Evolutionary conservation across 176 grass and related monocot genomes (phyloP).

Genomic region (Aegilops tauschii): DNA sequence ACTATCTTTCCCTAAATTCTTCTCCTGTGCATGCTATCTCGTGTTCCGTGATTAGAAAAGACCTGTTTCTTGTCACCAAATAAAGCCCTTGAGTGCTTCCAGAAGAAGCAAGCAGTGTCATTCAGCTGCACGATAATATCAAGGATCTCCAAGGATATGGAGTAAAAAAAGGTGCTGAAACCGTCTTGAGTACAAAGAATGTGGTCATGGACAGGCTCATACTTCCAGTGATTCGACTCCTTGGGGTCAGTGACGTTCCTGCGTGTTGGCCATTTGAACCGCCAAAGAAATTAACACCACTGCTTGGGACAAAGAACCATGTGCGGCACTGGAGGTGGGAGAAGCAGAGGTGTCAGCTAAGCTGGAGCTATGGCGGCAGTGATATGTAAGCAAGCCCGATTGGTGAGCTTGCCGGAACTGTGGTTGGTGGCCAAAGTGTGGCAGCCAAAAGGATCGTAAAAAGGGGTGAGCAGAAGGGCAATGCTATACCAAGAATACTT

Average conservation of each 20-base stretch:
- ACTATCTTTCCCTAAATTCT: not conserved
- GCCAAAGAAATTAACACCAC: not conserved
- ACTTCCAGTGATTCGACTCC: not conserved
- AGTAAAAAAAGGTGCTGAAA: not conserved
- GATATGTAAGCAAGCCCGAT: not conserved
- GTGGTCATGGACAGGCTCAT: not conserved
- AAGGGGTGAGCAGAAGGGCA: not conserved
- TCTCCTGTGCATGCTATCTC: too few relatives aligned
- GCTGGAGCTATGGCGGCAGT: not conserved
- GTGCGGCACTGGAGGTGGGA: not conserved
- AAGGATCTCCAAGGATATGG: not conserved
- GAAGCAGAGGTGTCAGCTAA: not conserved
- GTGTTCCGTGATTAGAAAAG: too few relatives aligned
- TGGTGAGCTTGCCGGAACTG: not conserved
- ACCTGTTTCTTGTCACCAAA: not conserved
- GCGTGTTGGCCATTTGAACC: not conserved
- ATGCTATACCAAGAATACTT: not conserved
- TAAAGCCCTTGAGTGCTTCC: not conserved
- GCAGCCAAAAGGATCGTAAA: not conserved
- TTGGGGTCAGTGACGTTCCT: not conserved
- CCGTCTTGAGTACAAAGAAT: not conserved
- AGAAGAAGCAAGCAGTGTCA: not conserved
- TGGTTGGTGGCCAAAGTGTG: not conserved
- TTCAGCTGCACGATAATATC: not conserved
- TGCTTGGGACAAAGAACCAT: not conserved